Evolutionary conservation across 371 early-diverging fungal species (phyloP), one percentile per base, ranked within the genome.

Genomic region (Mucor indicus): DNA sequence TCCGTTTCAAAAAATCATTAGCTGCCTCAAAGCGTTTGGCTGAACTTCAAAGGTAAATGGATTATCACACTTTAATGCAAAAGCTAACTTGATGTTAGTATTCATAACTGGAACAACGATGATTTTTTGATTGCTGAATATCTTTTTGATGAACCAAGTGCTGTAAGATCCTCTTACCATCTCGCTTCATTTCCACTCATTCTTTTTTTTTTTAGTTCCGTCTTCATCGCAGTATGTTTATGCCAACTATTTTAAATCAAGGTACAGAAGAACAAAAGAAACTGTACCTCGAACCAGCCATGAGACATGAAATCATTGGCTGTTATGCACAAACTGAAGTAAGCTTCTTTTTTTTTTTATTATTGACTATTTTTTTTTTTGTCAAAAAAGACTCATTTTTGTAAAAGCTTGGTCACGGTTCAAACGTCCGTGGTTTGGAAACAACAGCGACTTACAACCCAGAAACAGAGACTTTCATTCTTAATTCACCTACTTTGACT

Each of bases 371-470:
- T n/a, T n/a, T n/a, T n/a, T n/a, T n/a, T n/a, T n/a, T n/a, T n/a
- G n/a, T n/a, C n/a, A n/a, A n/a, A n/a, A n/a, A n/a, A n/a, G n/a
- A n/a, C n/a, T n/a, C n/a, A n/a, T n/a, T 33, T 32, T 25, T 25
- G 22, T 37, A 55, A 13, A 44, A 86, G 79, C 70, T 81, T 31
- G 85, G 85, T 4, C 86, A 86, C 51, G 87, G 86, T 1, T 87
- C 90, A 17, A 91, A 92, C 48, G 84, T 92, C 6, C 80, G 85
- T 50, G 89, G 89, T 1, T 69, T 92, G n/a, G 92, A 91, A 60
- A 92, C 93, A 11, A 90, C 91, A 0, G 91, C 91, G 6, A 89
- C 90, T 2, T 92, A 75, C 51, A 65, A 83, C 19, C 78, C 78
- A 9, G 79, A 77, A 52, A 81, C 87, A 3, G 76, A 86, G 35